Evolutionary conservation across 2,329 filamentous ascomycete species (phyloP).

Genomic region (Acephala macrosclerotiorum): DNA sequence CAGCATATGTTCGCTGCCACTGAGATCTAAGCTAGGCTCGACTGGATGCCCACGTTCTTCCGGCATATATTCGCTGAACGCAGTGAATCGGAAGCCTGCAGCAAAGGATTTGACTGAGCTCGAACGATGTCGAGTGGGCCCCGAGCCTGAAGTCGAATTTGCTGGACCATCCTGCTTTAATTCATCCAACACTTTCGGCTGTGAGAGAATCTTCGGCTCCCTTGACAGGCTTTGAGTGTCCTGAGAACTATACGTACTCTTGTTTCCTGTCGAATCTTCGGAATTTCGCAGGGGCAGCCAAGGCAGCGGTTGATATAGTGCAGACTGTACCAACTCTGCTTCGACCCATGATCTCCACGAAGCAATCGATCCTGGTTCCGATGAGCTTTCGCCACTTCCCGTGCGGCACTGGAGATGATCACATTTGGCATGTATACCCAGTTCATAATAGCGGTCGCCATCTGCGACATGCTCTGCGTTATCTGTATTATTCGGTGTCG

Average conservation of each 20-base stretch:
- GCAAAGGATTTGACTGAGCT: not conserved
- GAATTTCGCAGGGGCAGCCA: not conserved
- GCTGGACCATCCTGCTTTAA: not conserved
- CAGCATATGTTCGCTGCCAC: not conserved
- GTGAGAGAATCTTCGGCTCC: not conserved
- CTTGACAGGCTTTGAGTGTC: not conserved
- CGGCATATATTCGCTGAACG: not conserved
- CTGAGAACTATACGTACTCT: not conserved
- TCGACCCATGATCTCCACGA: not conserved
- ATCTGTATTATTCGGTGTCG: not conserved
- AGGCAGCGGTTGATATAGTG: not conserved
- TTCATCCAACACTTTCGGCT: not conserved
- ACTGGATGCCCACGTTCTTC: not conserved
- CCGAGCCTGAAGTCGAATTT: not conserved
- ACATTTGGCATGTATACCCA: not conserved
- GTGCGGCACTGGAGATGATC: not conserved
- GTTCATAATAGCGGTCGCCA: not conserved
- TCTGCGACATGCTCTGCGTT: not conserved
- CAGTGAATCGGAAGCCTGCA: not conserved
- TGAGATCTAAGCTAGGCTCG: not conserved
- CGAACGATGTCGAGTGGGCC: not conserved
- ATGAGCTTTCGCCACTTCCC: not conserved
- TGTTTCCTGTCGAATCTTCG: not conserved
- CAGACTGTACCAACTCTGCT: not conserved
- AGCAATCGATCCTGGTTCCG: not conserved